A percentile compares a stretch with the other conserved stretches of the same genome.
These are phyloP conservation scores for Didymella segeticola DNA, from an alignment of 2,329 filamentous ascomycete species.

Conservation along the genomic window DNA sequence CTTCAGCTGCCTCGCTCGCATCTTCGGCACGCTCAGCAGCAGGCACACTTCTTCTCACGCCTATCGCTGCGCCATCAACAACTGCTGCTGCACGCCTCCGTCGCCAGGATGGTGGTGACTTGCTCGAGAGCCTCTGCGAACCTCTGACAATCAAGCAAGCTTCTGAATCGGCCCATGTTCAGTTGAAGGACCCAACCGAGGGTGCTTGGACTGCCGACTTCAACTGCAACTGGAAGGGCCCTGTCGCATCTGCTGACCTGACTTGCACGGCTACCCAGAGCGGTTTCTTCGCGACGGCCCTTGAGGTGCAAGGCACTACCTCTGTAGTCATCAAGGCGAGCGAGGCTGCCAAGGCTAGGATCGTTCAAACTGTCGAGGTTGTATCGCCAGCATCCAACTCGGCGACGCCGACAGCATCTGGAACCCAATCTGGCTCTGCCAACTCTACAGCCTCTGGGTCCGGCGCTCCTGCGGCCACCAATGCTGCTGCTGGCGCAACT, in stretches of 20 bases:
- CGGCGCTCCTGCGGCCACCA: slow-evolving; percentile 21
- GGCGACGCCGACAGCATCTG: slow-evolving; percentile 15
- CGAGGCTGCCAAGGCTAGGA: slow-evolving; percentile 9
- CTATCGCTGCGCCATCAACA: slow-evolving; percentile 17
- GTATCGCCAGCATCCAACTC: slow-evolving; percentile 21
- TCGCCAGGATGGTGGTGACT: slow-evolving; percentile 17
- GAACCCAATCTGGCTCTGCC: slow-evolving; percentile 3
- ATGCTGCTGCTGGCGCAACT: slow-evolving; percentile 26
- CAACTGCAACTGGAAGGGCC: slow-evolving; percentile 33
- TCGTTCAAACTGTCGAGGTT: slow-evolving; percentile 19
- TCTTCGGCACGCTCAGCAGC: neutral
- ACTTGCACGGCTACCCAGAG: slow-evolving; percentile 28
- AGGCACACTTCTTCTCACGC: slow-evolving; percentile 9
- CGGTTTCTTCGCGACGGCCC: slow-evolving; percentile 14
- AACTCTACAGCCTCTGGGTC: slow-evolving; percentile 17
- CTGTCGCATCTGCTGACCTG: slow-evolving; percentile 27
- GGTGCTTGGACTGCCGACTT: slow-evolving; percentile 28
- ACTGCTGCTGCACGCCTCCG: slow-evolving; percentile 28
- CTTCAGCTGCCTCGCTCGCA: neutral
- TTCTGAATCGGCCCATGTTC: slow-evolving; percentile 24
- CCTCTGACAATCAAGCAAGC: slow-evolving; percentile 37
- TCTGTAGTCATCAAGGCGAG: slow-evolving; percentile 8
- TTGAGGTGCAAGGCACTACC: neutral
- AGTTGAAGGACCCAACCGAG: slow-evolving; percentile 28
- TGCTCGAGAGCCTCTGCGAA: slow-evolving; percentile 22